Percentiles rank a stretch among this genome's conserved stretches.
Conservation (phyloP, 176 grass and related monocot species). For the Phoenix dactylifera region DNA sequence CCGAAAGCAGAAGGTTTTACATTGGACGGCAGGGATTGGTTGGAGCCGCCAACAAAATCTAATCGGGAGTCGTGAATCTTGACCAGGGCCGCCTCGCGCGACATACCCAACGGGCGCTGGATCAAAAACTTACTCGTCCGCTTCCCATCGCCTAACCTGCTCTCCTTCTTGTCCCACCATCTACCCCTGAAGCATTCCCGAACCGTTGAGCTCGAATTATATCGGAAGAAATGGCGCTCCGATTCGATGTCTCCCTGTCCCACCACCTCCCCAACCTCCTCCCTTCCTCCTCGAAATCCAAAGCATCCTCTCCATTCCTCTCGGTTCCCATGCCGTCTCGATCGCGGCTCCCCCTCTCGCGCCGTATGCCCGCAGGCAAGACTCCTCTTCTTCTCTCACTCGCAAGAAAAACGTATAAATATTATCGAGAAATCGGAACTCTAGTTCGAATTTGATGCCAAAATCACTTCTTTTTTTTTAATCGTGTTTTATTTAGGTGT, state of each 20-base stretch:
- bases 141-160: too few species aligned
- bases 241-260: constrained; percentile 10
- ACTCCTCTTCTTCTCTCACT: background rate
- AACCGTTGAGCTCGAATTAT: background rate
- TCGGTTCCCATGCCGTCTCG: constrained; percentile 8
- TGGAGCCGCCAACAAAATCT: too few species aligned
- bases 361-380: constrained; percentile 3
- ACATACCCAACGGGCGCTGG: too few species aligned
- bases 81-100: too few species aligned
- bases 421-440: constrained; percentile 17
- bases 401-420: constrained; percentile 31
- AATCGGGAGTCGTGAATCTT: too few species aligned
- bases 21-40: too few species aligned
- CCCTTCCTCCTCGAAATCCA: background rate
- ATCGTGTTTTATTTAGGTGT: constrained; percentile 12
- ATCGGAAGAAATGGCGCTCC: constrained; percentile 15
- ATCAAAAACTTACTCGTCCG: too few species aligned
- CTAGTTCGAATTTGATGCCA: constrained; percentile 5
- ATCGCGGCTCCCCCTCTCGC: background rate
- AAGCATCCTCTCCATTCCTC: background rate
- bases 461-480: background rate
- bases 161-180: too few species aligned
- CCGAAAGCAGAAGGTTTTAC: too few species aligned
- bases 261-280: background rate
- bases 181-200: too few species aligned